Base-by-base conservation (phyloP, 148 eudicot species). In the Heliosperma pusillum region DNA sequence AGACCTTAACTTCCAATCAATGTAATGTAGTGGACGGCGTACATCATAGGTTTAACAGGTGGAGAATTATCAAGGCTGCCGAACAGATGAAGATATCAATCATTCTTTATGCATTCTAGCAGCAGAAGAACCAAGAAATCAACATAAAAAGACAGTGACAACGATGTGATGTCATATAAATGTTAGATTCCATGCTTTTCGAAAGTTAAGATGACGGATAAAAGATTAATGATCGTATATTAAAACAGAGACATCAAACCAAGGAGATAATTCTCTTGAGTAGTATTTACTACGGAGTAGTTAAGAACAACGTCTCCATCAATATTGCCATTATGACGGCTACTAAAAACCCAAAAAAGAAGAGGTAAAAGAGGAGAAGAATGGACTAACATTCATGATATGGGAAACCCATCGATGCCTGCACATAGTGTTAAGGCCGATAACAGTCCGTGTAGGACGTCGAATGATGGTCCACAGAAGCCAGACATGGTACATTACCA, bases 321-420 rank as follows among this genome's bases (percentile, higher is more conserved):
- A 60, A 25, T 60, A 50, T 50, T 50, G 19, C 2, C 25, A 60
- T 10, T 8, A 36, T 36, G 42, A 36, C 0, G 36, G 36, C 42
- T 36, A 24, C 65, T 60, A 16, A 61, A 50, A 17, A 16, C 20
- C 42, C 30, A 26, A 74, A 15, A 15, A 36, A 57, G 3, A 1
- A 6, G n/a, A n/a, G 3, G 30, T 11, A 40, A 21, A 65, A 3
- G 15, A 61, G n/a, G 61, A 50, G 19, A 72, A 61, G 20, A 33
- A 56, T 15, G 19, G 25, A 72, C 83, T 77, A 58, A 81, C 83
- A 26, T 47, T 77, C 83, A 81, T 76, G 71, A 81, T 81, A 69
- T 76, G 70, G n/a, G 60, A 57, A 60, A 81, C 80, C 80, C 83
- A 81, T 7, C 68, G 77, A 33, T 61, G 26, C 27, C 83, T 80